These are phyloP conservation scores for Botrytis fragariae DNA, from an alignment of 2,329 filamentous ascomycete genomes.

Conservation along the genomic window DNA sequence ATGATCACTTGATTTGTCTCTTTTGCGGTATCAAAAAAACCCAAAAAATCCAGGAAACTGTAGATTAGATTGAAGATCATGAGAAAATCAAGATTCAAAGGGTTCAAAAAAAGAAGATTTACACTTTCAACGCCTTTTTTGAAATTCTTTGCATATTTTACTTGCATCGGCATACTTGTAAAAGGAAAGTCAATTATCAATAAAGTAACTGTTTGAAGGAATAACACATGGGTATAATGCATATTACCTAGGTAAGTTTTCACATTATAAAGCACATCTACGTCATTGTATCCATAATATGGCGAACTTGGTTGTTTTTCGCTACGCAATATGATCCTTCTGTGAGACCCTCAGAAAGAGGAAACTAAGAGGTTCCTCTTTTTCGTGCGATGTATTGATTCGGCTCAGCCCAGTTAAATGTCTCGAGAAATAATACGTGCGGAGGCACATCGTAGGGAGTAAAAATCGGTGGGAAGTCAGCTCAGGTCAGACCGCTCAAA, in stretches of 20 bases:
- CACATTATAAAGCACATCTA: not conserved
- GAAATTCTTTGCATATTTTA: slow-evolving; percentile 2
- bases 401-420: slow-evolving; percentile 6
- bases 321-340: slow-evolving; percentile 13
- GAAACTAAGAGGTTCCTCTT: not conserved
- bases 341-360: not conserved
- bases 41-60: not conserved
- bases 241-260: not conserved
- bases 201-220: not conserved
- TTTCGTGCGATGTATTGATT: not conserved
- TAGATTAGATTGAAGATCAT: not conserved
- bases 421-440: not conserved
- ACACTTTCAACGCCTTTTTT: not conserved
- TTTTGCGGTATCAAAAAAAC: not conserved
- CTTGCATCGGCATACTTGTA: not conserved
- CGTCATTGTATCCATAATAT: slow-evolving; percentile 17
- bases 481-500: slow-evolving; percentile 12
- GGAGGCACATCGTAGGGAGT: not conserved
- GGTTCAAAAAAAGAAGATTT: not conserved
- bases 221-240: not conserved
- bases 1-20: not conserved
- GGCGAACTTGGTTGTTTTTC: slow-evolving; percentile 8
- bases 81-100: not conserved
- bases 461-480: slow-evolving; percentile 6
- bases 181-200: not conserved